A percentile compares a stretch with the other conserved stretches of the same genome.
Conservation (phyloP, 176 grass and related monocot genomes). For the Saccharum spontaneum region DNA sequence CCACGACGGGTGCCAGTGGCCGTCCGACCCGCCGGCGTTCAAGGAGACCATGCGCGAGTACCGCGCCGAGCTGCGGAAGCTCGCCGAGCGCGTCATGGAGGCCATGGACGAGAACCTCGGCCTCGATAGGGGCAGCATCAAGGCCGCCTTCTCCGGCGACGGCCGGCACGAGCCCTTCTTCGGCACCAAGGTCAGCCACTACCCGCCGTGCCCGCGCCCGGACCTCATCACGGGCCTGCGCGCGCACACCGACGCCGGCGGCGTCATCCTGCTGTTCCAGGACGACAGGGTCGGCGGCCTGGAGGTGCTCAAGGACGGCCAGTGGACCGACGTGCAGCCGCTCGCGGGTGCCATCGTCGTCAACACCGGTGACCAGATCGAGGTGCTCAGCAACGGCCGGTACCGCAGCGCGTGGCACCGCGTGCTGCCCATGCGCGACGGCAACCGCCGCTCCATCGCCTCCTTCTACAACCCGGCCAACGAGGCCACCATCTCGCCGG, state of each 20-base stretch:
- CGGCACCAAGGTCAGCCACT: slow-evolving; percentile 80
- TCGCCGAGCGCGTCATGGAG: slow-evolving; percentile 45
- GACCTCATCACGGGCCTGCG: slow-evolving; percentile 64
- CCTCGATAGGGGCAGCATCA: slow-evolving; percentile 35
- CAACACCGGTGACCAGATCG: slow-evolving; percentile 75
- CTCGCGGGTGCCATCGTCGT: slow-evolving; percentile 56
- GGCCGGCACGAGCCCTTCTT: slow-evolving; percentile 41
- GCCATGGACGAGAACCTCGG: slow-evolving; percentile 68
- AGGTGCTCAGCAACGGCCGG: slow-evolving; percentile 59
- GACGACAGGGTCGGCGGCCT: slow-evolving; percentile 61
- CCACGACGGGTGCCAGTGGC: slow-evolving; percentile 51
- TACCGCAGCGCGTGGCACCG: slow-evolving; percentile 82
- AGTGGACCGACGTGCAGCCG: slow-evolving; percentile 66
- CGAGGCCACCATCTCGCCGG: slow-evolving; percentile 45
- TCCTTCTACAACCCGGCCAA: slow-evolving; percentile 67
- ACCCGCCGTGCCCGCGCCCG: slow-evolving; percentile 69
- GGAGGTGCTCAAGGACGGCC: slow-evolving; percentile 59
- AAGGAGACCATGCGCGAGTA: slow-evolving; percentile 73
- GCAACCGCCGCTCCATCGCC: slow-evolving; percentile 59
- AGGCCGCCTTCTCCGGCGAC: slow-evolving; percentile 39
- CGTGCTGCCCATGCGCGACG: slow-evolving; percentile 54
- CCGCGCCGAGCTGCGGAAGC: slow-evolving; percentile 42
- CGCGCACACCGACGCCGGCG: slow-evolving; percentile 68
- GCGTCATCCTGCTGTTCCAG: slow-evolving; percentile 73
- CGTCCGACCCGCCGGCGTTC: slow-evolving; percentile 43